phyloP scores from a whole-genome alignment of 2,329 filamentous ascomycete genomes.

The Fonsecaea pugnacius region DNA sequence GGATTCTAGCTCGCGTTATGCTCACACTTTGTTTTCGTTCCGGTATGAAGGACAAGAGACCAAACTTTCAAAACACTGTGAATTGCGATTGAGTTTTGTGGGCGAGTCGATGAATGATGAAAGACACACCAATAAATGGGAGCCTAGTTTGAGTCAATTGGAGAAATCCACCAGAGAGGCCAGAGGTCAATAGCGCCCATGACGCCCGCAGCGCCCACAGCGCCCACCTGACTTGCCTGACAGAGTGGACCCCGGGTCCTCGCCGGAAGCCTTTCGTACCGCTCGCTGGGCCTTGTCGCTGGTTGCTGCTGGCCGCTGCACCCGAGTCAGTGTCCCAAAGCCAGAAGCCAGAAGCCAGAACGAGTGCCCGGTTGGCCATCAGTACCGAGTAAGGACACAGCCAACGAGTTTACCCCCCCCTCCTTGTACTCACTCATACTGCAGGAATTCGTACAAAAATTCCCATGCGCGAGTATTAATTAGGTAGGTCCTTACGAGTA shows the following conservation, averaged over 20 bases:
- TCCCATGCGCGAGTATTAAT: neutral
- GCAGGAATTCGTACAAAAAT: neutral
- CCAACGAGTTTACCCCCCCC: neutral
- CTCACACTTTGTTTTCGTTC: neutral
- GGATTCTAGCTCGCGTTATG: conserved; percentile 1
- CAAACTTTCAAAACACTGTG: neutral
- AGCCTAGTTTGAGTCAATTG: neutral
- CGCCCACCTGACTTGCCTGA: conserved; percentile 3
- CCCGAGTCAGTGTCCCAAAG: neutral
- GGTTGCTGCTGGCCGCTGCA: neutral
- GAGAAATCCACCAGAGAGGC: neutral
- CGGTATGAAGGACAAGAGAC: neutral
- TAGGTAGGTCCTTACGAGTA: neutral
- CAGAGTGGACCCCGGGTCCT: neutral
- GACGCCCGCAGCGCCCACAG: neutral
- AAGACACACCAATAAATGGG: conserved; percentile 1
- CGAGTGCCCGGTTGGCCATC: neutral
- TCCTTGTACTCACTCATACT: neutral
- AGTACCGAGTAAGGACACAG: neutral
- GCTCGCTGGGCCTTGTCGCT: neutral
- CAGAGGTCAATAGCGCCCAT: neutral
- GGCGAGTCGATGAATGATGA: neutral
- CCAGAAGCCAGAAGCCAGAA: neutral
- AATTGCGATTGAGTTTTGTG: neutral
- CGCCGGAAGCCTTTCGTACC: neutral